Conservation (phyloP, 768 basidiomycete genomes). For the Chalciporus chontae region DNA sequence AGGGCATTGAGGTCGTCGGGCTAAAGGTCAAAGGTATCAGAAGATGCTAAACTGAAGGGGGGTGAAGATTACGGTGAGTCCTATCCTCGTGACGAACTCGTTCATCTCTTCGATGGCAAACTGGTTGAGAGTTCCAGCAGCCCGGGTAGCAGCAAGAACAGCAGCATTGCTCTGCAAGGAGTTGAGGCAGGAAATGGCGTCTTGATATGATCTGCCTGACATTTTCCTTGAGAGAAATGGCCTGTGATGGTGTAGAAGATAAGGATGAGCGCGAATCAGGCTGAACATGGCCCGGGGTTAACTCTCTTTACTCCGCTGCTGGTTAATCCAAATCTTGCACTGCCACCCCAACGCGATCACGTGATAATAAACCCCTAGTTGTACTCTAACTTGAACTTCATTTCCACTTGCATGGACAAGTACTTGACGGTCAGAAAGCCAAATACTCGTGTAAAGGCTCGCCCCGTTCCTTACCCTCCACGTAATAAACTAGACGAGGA, state of each 20-base stretch:
- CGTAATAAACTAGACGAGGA: slow-evolving; percentile 17
- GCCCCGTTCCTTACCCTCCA: slow-evolving; percentile 4
- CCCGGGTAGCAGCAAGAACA: slow-evolving; percentile 78
- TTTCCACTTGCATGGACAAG: slow-evolving; percentile 21
- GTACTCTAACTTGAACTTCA: no score
- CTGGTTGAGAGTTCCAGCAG: slow-evolving; percentile 54
- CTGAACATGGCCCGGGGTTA: no score
- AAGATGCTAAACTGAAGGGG: neutral
- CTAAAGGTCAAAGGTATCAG: slow-evolving; percentile 38
- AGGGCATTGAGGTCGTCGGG: slow-evolving; percentile 78
- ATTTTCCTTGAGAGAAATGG: slow-evolving; percentile 38
- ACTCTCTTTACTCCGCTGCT: neutral
- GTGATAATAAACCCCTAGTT: neutral
- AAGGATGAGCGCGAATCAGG: slow-evolving; percentile 3
- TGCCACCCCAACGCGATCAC: neutral
- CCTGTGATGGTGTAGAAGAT: neutral
- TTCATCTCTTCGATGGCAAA: slow-evolving; percentile 85
- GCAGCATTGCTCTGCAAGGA: slow-evolving; percentile 91
- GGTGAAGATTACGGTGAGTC: slow-evolving; percentile 63
- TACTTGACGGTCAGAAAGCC: slow-evolving; percentile 26
- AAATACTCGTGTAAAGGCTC: neutral
- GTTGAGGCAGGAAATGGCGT: slow-evolving; percentile 73
- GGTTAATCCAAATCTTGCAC: neutral
- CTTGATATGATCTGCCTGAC: slow-evolving; percentile 57
- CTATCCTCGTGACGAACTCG: slow-evolving; percentile 84